phyloP scores from a whole-genome alignment of 129 eudicot genomes.

The Saussurea involucrata region DNA sequence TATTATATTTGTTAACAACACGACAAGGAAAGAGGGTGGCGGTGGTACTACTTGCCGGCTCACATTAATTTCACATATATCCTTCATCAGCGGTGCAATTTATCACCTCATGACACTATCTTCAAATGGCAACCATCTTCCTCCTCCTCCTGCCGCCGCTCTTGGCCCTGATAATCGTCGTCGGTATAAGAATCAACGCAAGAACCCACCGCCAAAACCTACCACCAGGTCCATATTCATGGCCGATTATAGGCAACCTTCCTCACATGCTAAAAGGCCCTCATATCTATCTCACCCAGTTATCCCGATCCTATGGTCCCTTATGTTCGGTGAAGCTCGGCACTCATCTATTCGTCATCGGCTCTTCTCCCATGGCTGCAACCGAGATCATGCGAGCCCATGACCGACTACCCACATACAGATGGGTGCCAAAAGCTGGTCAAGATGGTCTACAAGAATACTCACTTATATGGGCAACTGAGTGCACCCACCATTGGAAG shows the following conservation, averaged over 20 bases:
- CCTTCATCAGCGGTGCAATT: background rate
- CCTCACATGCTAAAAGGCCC: conserved; percentile 36
- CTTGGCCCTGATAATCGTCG: background rate
- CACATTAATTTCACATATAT: background rate
- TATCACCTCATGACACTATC: background rate
- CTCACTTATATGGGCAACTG: conserved; percentile 31
- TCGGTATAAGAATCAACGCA: background rate
- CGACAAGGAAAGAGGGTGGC: too few species aligned
- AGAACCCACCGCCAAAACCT: background rate
- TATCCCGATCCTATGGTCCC: conserved; percentile 24
- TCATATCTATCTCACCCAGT: conserved; percentile 27
- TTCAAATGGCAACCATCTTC: background rate
- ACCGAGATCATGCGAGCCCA: conserved; percentile 33
- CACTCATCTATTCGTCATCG: conserved; percentile 30
- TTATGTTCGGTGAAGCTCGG: conserved; percentile 32
- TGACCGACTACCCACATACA: conserved; percentile 18
- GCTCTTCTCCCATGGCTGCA: conserved; percentile 33
- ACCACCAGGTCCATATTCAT: conserved; percentile 35
- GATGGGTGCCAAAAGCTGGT: conserved; percentile 42
- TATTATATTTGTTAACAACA: too few species aligned
- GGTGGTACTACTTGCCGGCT: background rate
- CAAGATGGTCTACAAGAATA: conserved; percentile 26
- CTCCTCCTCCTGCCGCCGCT: conserved; percentile 5
- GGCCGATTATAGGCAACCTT: conserved; percentile 31
- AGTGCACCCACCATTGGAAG: conserved; percentile 31